phyloP scores from a whole-genome alignment of 305 asterid genomes.

The Andrographis paniculata region DNA sequence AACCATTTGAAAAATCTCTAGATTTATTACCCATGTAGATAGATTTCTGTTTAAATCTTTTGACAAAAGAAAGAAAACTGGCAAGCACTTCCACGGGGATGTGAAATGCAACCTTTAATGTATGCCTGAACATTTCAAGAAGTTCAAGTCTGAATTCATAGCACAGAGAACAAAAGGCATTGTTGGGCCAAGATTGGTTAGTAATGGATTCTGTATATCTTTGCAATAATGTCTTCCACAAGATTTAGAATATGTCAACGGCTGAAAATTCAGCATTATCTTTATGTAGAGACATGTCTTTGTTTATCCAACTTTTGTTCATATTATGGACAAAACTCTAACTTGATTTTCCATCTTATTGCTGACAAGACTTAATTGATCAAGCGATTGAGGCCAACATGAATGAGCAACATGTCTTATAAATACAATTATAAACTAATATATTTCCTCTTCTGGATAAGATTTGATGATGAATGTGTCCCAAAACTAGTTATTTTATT shows the following conservation, averaged over 20 bases:
- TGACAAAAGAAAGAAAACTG: too few species aligned
- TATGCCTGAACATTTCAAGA: too few species aligned
- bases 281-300: too few species aligned
- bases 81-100: too few species aligned
- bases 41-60: too few species aligned
- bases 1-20: too few species aligned
- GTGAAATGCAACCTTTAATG: too few species aligned
- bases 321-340: neutral
- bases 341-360: neutral
- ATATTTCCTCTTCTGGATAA: neutral
- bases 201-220: neutral
- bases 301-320: too few species aligned
- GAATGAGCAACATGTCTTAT: neutral
- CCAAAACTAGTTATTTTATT: neutral
- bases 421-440: neutral
- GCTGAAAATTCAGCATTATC: neutral
- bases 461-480: neutral
- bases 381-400: neutral
- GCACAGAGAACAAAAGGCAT: too few species aligned
- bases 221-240: neutral
- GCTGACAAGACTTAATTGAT: neutral
- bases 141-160: too few species aligned
- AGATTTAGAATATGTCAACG: neutral
- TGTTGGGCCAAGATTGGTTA: neutral
- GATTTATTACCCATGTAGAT: too few species aligned